phyloP scores from a whole-genome alignment of 2,329 filamentous ascomycete genomes.

The Monilinia laxa region DNA sequence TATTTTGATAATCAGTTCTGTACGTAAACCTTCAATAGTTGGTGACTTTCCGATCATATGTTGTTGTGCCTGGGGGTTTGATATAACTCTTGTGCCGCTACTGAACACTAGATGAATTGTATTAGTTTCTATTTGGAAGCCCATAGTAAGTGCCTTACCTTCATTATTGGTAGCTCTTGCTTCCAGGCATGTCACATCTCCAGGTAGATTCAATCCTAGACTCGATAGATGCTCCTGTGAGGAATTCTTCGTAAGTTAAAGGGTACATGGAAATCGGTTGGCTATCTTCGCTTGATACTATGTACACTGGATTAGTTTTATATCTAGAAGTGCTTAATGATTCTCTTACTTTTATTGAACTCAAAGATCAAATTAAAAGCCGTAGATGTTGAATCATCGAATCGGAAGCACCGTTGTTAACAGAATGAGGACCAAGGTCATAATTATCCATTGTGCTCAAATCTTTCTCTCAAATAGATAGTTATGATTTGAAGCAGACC shows the following conservation, averaged over 20 bases:
- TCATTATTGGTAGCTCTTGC: neutral
- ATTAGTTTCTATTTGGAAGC: neutral
- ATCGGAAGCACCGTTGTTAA: neutral
- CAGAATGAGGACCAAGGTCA: too few species aligned
- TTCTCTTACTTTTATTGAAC: neutral
- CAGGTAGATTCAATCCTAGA: neutral
- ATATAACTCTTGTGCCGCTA: neutral
- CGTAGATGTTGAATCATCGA: neutral
- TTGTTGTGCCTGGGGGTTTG: neutral
- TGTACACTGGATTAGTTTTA: neutral
- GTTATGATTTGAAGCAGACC: neutral
- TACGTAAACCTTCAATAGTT: neutral
- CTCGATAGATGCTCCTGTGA: neutral
- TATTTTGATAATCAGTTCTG: neutral
- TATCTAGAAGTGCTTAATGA: neutral
- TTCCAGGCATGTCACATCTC: neutral
- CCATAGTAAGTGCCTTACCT: neutral
- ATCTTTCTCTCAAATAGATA: neutral
- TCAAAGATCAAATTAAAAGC: neutral
- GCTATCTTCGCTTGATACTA: neutral
- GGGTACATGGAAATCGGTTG: neutral
- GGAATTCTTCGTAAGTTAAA: neutral
- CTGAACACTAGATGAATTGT: neutral
- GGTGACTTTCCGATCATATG: neutral
- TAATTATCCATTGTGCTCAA: neutral